Evolutionary conservation across 768 basidiomycete species (phyloP), one percentile per base, ranked within the genome.

Genomic region (Phylloporus sp.): DNA sequence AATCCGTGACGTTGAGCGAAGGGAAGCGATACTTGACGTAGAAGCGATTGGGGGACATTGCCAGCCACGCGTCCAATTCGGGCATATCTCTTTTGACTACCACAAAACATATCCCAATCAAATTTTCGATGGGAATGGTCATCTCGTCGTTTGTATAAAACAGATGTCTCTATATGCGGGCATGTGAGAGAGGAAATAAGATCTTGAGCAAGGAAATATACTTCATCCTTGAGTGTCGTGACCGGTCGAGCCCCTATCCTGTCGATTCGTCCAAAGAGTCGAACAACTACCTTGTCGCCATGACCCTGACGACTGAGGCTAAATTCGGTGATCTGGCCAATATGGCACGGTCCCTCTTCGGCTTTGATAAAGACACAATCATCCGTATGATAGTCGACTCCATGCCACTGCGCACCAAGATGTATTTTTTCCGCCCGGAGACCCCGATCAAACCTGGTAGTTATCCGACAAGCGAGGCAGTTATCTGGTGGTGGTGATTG

Each of bases 351-450:
- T 0, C 83, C 83, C 1, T 71, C 54, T 0, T 72, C 64, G 0
- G 76, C 58, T 38, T 64, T 72, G 60, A 83, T 77, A 6, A 83
- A 69, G 5, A 81, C 79, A 54, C 79, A 87, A 32, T 91, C 88
- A 38, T 81, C 67, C 0, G 71, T 44, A 48, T 91, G 89, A 54
- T 83, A 90, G 0, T 66, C 67, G 2, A 70, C 57, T 0, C 79
- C 80, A 10, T 65, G 67, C 59, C 72, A 81, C 0, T 71, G 64
- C 23, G 87, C 52, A 0, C 80, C 85, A 18, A 66, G 66, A 0
- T 57, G 51, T n/a, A 77, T 58, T 26, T 54, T 63, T 2, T 57
- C 53, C 12, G 68, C 62, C n/a, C 59, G 52, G 16, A 56, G 48
- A 11, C 72, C 67, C n/a, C 70, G 57, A 11, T 74, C 62, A 12